Percentiles rank a stretch among this genome's conserved stretches.
These are phyloP conservation scores for Diplocarpon mali DNA, from an alignment of 2,329 filamentous ascomycete species.

Conservation along the genomic window DNA sequence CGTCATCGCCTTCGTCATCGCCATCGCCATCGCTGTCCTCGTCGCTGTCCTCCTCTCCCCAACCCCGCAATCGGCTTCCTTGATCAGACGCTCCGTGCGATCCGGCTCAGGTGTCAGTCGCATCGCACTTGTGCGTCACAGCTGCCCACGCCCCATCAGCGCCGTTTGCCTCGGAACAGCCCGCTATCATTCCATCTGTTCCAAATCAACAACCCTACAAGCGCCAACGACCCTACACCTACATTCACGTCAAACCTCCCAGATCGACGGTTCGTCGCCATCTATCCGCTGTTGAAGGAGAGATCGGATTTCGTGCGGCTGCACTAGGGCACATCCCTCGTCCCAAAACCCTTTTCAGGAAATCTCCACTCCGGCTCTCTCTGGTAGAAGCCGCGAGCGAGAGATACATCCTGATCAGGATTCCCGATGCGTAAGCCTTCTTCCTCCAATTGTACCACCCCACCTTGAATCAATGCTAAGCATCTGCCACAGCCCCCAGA, in stretches of 20 bases:
- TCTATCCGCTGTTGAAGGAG: too few species aligned
- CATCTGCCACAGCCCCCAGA: neutral
- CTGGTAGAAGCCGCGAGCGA: conserved; percentile 24
- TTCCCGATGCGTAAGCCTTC: conserved; percentile 15
- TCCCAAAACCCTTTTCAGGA: conserved; percentile 11
- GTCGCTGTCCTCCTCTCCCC: neutral
- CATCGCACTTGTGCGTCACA: neutral
- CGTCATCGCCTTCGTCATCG: too few species aligned
- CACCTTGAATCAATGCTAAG: conserved; percentile 5
- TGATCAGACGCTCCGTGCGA: neutral
- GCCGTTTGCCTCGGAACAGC: too few species aligned
- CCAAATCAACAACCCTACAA: too few species aligned
- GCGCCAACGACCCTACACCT: too few species aligned
- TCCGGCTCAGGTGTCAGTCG: neutral
- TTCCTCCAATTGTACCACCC: neutral
- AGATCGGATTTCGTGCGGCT: too few species aligned
- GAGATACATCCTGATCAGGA: conserved; percentile 23
- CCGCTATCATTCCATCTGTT: too few species aligned
- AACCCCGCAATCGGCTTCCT: neutral
- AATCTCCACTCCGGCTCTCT: conserved; percentile 26
- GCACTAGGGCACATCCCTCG: conserved; percentile 6
- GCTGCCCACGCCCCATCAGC: too few species aligned
- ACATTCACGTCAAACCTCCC: too few species aligned
- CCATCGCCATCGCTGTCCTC: too few species aligned
- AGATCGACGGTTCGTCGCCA: too few species aligned